Evolutionary conservation across 192 early-diverging fungal genomes (phyloP), one percentile per base, ranked within the genome.

Genomic region (Podila horticola): DNA sequence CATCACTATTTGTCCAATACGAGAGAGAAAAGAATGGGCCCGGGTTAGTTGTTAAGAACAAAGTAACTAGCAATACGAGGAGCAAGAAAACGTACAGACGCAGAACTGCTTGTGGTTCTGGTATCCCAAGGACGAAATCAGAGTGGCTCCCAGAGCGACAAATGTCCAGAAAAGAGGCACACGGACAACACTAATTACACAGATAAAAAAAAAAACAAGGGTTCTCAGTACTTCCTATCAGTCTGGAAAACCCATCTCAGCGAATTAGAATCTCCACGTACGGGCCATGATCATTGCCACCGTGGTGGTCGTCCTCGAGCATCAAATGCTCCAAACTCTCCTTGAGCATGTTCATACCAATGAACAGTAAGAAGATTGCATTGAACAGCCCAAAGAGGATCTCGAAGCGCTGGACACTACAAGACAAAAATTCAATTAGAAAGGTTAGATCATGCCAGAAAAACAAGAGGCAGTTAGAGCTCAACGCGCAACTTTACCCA

Each of bases 261-360:
- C 3, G 19, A 36, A 12, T n/a, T 12, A 22, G n/a, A 34, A 26
- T 19, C 26, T 36, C 7, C 5, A 75, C 64, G 62, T 72, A 85
- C 75, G 79, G 64, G 60, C 79, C 82, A 64, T 85, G 70, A 13
- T 75, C 73, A 1, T 24, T 55, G 17, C 74, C 74, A n/a, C 65
- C 73, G 62, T 82, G 79, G n/a, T 86, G 84, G 50, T 85, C 71
- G 24, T 74, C 83, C 64, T 87, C 83, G 29, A 90, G 74, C 69
- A 90, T 76, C 22, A 88, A 71, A 70, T 90, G 89, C 67, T 90
- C 89, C 22, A 90, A 62, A 45, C 86, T 85, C 68, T 90, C 89
- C 61, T 90, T 90, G 8, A 86, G 81, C 61, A 83, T 86, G 64
- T 88, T 84, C 86, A 90, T 88, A 17, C 86, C 86, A 30, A 84